Evolutionary conservation across 2,329 filamentous ascomycete genomes (phyloP), one percentile per base, ranked within the genome.

Genomic region (Elsinoe batatas): DNA sequence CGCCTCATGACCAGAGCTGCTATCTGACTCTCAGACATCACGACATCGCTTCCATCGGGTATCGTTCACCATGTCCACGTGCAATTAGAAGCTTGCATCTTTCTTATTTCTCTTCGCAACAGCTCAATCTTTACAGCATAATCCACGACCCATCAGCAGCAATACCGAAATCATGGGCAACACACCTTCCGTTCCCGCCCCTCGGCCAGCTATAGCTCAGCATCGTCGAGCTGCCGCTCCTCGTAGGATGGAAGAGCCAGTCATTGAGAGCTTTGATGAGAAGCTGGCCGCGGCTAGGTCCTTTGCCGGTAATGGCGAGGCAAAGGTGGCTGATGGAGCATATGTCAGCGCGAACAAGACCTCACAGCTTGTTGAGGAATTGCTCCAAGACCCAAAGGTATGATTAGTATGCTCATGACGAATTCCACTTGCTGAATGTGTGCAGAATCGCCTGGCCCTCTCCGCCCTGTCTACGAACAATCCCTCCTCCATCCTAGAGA

Each of bases 381-480:
- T 70, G 26, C 63, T 70, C 18, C 62, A 68, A 51, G 68, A 70
- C 50, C 60, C 63, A 43, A 68, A 68, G 49, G 55, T 57, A 30
- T 17, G 30, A 32, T 3, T 15, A 7, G 36, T 43, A 42, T 15
- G 8, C 32, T 43, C 13, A 18, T 5, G n/a, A 3, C 12, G 5
- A 3, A 18, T 12, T 2, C 10, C 11, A 5, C 13, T 6, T 43
- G 30, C 37, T 54, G 11, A 54, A 13, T 3, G 13, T 18, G n/a
- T 33, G 13, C 58, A 77, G 74, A 81, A 81, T 64, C 87, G 87
- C 59, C 82, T 94, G 12, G 88, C 88, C 4, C 77, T 93, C 33
- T 82, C 84, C 1, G 87, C 87, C 1, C 75, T 94, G 50, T 84
- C 81, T 66, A 76, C 79, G 8, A 82, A 84, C 60, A 78, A 87